Percentiles rank a stretch among this genome's conserved stretches.
Evolutionary conservation across 352 stramenopile genomes (phyloP).

Genomic region (Pythium aquatile): DNA sequence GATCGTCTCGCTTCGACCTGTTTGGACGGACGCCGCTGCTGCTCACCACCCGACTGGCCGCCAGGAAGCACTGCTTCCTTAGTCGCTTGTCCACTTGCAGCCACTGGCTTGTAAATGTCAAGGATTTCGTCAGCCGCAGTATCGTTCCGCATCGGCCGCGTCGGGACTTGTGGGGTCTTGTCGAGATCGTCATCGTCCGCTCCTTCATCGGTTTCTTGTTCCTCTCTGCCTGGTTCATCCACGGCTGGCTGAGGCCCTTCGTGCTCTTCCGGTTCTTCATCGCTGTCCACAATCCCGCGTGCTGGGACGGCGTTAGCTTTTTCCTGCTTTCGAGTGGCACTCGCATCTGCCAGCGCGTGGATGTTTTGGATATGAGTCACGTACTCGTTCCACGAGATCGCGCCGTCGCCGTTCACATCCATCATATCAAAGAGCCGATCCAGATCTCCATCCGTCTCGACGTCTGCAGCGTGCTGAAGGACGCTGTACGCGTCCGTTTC

Average conservation of each 20-base stretch:
- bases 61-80: constrained; percentile 2
- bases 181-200: constrained; percentile 11
- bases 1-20: not conserved
- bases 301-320: not conserved
- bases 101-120: constrained; percentile 15
- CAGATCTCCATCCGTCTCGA: constrained; percentile 39
- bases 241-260: not conserved
- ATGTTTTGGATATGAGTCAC: constrained; percentile 48
- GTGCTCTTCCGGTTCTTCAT: constrained; percentile 13
- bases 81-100: constrained; percentile 2
- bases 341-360: constrained; percentile 38
- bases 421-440: constrained; percentile 45
- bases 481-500: constrained; percentile 24
- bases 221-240: not conserved
- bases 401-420: constrained; percentile 49
- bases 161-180: not conserved
- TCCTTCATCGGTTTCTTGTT: not conserved
- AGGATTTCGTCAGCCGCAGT: not conserved
- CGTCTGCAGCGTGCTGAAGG: constrained; percentile 36
- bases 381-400: constrained; percentile 59
- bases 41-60: not conserved
- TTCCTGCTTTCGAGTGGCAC: constrained; percentile 11
- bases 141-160: not conserved
- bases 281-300: not conserved
- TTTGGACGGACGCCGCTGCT: not conserved